Base-by-base conservation (phyloP, 148 eudicot genomes). In the Camellia sinensis region DNA sequence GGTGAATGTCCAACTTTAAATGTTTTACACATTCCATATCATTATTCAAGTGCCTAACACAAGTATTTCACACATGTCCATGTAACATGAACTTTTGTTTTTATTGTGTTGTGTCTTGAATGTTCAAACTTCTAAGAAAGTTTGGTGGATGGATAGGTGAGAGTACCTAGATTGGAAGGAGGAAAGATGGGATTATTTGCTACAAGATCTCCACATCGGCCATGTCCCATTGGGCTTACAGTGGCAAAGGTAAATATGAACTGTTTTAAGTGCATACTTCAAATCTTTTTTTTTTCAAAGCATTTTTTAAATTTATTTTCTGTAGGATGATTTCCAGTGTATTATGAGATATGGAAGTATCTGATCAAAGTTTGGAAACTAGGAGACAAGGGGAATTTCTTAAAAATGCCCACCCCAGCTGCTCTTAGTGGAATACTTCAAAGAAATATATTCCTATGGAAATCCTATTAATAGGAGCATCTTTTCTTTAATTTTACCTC, bases 191-290 rank as follows among this genome's bases (percentile, higher is more conserved):
- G 99, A 62, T 85, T 96, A 21, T 94, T 89, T 90, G 98, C 98
- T 50, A 96, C 99, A 80, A 91, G 99, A 89, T 86, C 98, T 82
- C 99, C 99, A 9, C 99, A 96, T 87, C 97, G 99, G 74, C 97
- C 93, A n/a, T 87, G 92, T 82, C 99, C 98, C 63, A 93, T 96
- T 84, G 99, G 99, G 62, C 91, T 96, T 15, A 93, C 99, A 29
- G 97, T 93, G 57, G 98, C 98, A 76, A 96, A 93, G 95, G 99
- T 87, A 81, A 75, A 41, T 8, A 53, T 19, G 44, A 53, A 43
- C 3, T 60, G 43, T 40, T 66, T 19, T 40, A 50, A 7, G 40
- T 62, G 44, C 53, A 15, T 40, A 12, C 13, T 40, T 50, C 37
- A 14, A 12, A 48, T 18, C 56, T 29, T 18, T 56, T 79, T 67